Base-by-base conservation (phyloP, 164 flowering plant species). In the Aristolochia contorta region DNA sequence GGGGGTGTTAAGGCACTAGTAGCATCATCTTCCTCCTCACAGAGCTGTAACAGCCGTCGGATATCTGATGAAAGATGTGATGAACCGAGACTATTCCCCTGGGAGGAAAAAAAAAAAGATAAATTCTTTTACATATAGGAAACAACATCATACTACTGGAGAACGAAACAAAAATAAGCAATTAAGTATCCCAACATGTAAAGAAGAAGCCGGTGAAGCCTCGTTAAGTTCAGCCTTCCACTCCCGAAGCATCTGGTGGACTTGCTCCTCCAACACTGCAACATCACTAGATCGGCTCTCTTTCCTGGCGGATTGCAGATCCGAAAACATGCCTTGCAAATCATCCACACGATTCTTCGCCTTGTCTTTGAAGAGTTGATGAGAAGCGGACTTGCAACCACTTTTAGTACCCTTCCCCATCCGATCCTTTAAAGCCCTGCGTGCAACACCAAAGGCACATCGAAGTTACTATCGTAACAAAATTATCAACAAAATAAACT, bases 161-260 rank as follows among this genome's bases (percentile, higher is more conserved):
- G 9, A 37, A 37, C 43, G 12, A 37, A 6, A 6, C 43, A 0
- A 8, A 37, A 10, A 3, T 0, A 37, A 0, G 30, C 27, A 55
- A 55, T 16, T 32, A 16, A 30, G 30, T 37, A 56, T 18, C 22
- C 52, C 57, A 21, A 81, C 89, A 59, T 74, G 93, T 58, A 91
- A 67, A 25, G 98, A 92, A 23, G 95, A 77, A 9, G 96, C 91
- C 0, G 99, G 96, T 56, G 97, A 81, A 33, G 96, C 91, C 74
- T 89, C 85, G 59, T 94, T 84, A 60, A 94, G 93, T 63, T 94
- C 99, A 13, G 95, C 64, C 61, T 89, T 85, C 99, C 99, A 94
- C 70, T 94, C 99, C 0, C 92, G 80, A 37, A 94, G 84, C 96
- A 91, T 89, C 84, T 82, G 96, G 72, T 94, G 86, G 27, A 94